Percentiles rank a stretch among this genome's conserved stretches.
These are phyloP conservation scores for Rhodotorula sp. DNA, from an alignment of 1,284 basidiomycete genomes.

Conservation along the genomic window DNA sequence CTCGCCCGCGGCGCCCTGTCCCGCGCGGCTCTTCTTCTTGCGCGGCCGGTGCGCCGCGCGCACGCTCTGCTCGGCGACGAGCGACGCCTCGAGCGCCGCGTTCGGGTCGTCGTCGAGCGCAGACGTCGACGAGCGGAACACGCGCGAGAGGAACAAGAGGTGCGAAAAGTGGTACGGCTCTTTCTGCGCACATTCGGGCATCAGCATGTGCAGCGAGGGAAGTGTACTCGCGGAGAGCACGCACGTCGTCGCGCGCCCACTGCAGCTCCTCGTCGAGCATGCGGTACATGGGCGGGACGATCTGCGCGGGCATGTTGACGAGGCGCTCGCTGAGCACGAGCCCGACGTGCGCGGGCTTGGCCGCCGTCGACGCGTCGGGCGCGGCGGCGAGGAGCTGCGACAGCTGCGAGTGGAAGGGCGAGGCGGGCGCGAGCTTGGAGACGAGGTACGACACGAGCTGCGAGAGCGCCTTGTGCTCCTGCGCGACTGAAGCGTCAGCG, in stretches of 20 bases:
- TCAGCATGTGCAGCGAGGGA: not conserved
- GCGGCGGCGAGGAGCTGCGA: slow-evolving; percentile 35
- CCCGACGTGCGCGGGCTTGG: slow-evolving; percentile 62
- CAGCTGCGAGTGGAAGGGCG: slow-evolving; percentile 40
- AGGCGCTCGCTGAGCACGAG: slow-evolving; percentile 80
- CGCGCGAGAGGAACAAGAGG: slow-evolving; percentile 70
- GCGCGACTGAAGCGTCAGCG: not conserved
- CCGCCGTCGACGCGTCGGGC: slow-evolving; percentile 43
- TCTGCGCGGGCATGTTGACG: slow-evolving; percentile 88
- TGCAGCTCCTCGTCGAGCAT: slow-evolving; percentile 81
- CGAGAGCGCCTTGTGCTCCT: slow-evolving; percentile 71
- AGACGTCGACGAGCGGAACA: slow-evolving; percentile 56
- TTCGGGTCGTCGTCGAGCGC: slow-evolving; percentile 41
- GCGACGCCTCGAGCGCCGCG: slow-evolving; percentile 37
- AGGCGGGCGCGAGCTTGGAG: slow-evolving; percentile 60
- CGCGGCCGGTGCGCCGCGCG: slow-evolving; percentile 55
- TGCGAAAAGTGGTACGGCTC: slow-evolving; percentile 70
- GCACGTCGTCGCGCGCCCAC: slow-evolving; percentile 65
- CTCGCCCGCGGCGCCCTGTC: slow-evolving; percentile 50
- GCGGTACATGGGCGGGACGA: slow-evolving; percentile 82
- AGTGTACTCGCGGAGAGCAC: not conserved
- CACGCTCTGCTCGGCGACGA: slow-evolving; percentile 3
- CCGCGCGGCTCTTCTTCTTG: slow-evolving; percentile 55
- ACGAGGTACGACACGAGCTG: slow-evolving; percentile 70
- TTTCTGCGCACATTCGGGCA: slow-evolving; percentile 54